Base-by-base conservation (phyloP, 1,284 basidiomycete species). In the Puccinia novopanici region DNA sequence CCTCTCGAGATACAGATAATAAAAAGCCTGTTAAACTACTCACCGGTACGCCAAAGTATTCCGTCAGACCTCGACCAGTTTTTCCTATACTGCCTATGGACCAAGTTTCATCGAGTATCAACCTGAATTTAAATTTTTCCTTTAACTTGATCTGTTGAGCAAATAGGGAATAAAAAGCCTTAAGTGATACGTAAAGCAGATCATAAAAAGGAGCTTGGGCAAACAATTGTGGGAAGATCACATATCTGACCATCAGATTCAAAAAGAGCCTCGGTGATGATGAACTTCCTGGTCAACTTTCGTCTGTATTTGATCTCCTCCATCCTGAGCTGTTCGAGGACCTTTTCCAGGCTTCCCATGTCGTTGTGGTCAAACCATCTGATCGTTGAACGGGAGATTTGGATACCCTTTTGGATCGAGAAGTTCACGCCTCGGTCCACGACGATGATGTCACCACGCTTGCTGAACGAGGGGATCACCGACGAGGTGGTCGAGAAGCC, bases 331-430 rank as follows among this genome's bases (percentile, higher is more conserved):
- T 88, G 88, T 83, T 93, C 89, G 71, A 99, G 88, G 1, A 95
- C 93, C 15, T 93, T 90, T 86, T 97, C 94, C 37, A 99, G 89
- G 83, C 92, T 94, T 83, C 91, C 90, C 85, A 95, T 89, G 86
- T 98, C 93, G 84, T 97, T 96, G 86, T 99, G 96, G 83, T 98
- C 94, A 86, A 91, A 99, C 94, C 94, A 99, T 63, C 92, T 90
- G 70, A 98, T 90, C 0, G 92, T 95, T 27, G 92, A 94, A 72
- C 97, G 92, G 48, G 93, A 94, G 82, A 98, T 94, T 86, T 98
- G 93, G 45, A 99, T 91, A n/a, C 95, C 97, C 86, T 96, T 97
- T 86, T 98, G 95, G 82, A 98, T 94, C 30, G 94, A 91, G 87
- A 98, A 95, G 87, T 93, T 97, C 84, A 96, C 92, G 57, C 92